Conservation (phyloP, 1,284 basidiomycete genomes). For the Irpex lacteus region DNA sequence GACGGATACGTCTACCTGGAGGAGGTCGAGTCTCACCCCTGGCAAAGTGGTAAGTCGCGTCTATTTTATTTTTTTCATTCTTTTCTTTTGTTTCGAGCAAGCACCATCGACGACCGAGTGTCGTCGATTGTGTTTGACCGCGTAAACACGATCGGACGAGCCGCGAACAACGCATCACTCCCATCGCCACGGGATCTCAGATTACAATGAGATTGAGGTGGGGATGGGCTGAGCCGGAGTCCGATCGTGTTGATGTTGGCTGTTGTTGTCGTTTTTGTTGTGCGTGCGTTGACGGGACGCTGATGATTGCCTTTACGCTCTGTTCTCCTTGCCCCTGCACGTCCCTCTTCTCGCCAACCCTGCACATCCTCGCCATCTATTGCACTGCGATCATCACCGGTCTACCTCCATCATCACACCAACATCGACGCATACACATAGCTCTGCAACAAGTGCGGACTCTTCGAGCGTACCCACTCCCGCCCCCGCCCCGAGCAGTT, state of each 20-base stretch:
- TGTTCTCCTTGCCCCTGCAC: neutral
- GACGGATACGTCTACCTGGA: conserved; percentile 82
- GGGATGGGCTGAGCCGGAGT: neutral
- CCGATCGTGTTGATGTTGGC: neutral
- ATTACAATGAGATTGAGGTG: neutral
- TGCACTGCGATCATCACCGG: neutral
- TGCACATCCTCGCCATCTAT: neutral
- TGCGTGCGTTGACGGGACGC: too few species aligned
- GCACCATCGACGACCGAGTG: neutral
- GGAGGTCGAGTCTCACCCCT: conserved; percentile 69
- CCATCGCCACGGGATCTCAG: neutral
- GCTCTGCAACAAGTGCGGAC: conserved; percentile 85
- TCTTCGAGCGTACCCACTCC: conserved; percentile 81
- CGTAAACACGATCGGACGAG: too few species aligned
- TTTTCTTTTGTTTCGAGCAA: neutral
- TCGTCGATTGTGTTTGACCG: neutral
- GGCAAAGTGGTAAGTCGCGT: conserved; percentile 68
- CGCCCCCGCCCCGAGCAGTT: conserved; percentile 78
- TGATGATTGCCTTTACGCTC: neutral
- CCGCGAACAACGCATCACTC: neutral
- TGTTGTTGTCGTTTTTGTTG: neutral
- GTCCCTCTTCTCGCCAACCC: neutral
- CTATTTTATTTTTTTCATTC: neutral
- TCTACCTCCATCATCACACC: neutral
- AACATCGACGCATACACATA: conserved; percentile 23